Conservation (phyloP, 441 rosid species). For the Francoa sonchifolia region DNA sequence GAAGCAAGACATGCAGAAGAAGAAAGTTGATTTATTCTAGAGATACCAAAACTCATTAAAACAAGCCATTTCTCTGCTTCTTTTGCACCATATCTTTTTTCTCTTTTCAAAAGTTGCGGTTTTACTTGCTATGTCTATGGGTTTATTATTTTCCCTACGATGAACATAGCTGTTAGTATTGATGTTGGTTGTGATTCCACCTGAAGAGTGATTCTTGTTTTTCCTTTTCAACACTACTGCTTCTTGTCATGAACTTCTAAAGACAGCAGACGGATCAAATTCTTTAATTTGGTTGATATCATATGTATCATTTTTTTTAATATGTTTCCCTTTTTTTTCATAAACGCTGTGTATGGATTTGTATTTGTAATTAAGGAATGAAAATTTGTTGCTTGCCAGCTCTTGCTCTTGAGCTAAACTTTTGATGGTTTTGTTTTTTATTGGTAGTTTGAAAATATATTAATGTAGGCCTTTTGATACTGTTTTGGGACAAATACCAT, state of each 20-base stretch:
- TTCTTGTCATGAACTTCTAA: conserved; percentile 22
- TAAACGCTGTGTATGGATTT: not conserved
- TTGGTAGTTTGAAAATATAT: no score
- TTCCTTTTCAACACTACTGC: conserved; percentile 10
- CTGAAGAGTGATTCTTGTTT: conserved; percentile 29
- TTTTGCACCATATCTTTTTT: conserved; percentile 7
- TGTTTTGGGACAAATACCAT: no score
- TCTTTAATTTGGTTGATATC: conserved; percentile 21
- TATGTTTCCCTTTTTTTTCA: not conserved
- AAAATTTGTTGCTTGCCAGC: no score
- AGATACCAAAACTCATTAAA: conserved; percentile 4
- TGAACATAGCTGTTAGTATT: conserved; percentile 23
- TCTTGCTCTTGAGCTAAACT: no score
- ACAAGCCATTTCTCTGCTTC: conserved; percentile 14
- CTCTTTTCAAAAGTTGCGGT: conserved; percentile 9
- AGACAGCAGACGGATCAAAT: conserved; percentile 21
- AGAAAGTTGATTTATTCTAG: conserved; percentile 81
- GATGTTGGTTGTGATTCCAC: conserved; percentile 28
- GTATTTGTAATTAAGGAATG: no score
- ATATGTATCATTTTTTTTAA: conserved; percentile 14
- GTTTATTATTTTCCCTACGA: conserved; percentile 14
- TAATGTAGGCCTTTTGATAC: no score
- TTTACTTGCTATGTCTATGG: conserved; percentile 17
- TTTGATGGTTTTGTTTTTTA: no score
- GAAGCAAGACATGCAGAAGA: conserved; percentile 97